Percentiles rank a stretch among this genome's conserved stretches.
Conservation (phyloP, 2,329 filamentous ascomycete species). For the Exophiala bonariae region DNA sequence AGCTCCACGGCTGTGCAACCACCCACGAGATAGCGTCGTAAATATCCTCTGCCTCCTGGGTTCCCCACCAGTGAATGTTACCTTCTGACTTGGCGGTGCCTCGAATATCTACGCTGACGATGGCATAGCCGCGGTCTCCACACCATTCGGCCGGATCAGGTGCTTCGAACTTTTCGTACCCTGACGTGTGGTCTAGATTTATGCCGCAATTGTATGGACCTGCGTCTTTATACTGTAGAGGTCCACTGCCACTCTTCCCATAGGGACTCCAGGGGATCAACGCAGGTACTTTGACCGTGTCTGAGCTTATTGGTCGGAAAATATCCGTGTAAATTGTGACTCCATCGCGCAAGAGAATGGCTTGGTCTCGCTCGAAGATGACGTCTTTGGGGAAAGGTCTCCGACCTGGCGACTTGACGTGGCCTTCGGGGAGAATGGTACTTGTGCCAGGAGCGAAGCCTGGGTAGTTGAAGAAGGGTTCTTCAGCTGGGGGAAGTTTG, state of each 20-base stretch:
- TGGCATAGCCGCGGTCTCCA: conserved; percentile 30
- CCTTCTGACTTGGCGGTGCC: conserved; percentile 31
- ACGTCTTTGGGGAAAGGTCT: conserved; percentile 31
- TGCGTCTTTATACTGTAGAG: conserved; percentile 9
- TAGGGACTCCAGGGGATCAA: conserved; percentile 32
- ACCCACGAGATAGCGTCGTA: conserved; percentile 30
- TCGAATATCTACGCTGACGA: conserved; percentile 32
- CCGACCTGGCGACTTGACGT: conserved; percentile 38
- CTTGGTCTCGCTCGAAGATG: conserved; percentile 23
- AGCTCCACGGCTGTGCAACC: conserved; percentile 32
- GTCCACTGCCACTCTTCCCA: conserved; percentile 27
- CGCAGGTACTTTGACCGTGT: conserved; percentile 22
- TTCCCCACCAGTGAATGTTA: conserved; percentile 27
- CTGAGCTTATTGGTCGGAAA: conserved; percentile 20
- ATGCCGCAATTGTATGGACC: conserved; percentile 16
- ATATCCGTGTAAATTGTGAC: conserved; percentile 28
- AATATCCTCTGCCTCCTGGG: conserved; percentile 29
- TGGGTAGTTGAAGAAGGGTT: conserved; percentile 31
- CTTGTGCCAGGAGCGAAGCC: conserved; percentile 39
- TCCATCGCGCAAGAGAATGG: conserved; percentile 28
- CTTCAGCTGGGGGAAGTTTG: too few relatives aligned
- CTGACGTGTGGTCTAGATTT: conserved; percentile 3
- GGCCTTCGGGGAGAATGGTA: conserved; percentile 28
- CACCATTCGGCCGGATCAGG: conserved; percentile 33
- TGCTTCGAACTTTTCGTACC: conserved; percentile 22